These are phyloP conservation scores for Linnemannia exigua DNA, from an alignment of 192 early-diverging fungal genomes.

Conservation along the genomic window DNA sequence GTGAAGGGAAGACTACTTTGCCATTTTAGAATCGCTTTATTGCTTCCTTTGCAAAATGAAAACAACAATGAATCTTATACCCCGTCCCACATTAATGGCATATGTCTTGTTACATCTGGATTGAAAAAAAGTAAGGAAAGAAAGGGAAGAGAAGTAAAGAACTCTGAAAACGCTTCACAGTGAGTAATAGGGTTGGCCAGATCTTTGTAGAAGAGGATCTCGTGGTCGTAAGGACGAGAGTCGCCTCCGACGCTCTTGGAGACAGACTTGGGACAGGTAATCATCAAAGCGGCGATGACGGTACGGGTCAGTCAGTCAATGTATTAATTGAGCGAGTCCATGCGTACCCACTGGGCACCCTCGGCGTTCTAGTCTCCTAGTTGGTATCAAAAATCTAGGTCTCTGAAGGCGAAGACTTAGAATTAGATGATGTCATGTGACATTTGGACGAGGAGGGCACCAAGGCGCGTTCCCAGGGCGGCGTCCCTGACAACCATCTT, in stretches of 20 bases:
- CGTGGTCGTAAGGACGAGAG: slow-evolving; percentile 4
- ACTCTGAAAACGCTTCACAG: slow-evolving; percentile 15
- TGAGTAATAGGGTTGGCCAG: slow-evolving; percentile 30
- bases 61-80: too few relatives aligned
- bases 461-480: not conserved
- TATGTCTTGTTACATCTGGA: too few relatives aligned
- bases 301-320: slow-evolving; percentile 13
- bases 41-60: too few relatives aligned
- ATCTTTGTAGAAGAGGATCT: slow-evolving; percentile 26
- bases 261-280: not conserved
- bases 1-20: too few relatives aligned
- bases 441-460: not conserved
- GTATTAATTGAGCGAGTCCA: slow-evolving; percentile 23
- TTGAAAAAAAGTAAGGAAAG: too few relatives aligned
- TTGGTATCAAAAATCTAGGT: too few relatives aligned
- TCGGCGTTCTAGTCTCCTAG: not conserved
- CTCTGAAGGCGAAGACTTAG: too few relatives aligned
- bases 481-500: slow-evolving; percentile 8
- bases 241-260: not conserved
- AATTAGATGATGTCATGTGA: too few relatives aligned
- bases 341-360: slow-evolving; percentile 9
- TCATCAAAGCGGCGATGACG: slow-evolving; percentile 34
- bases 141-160: too few relatives aligned
- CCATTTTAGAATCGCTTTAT: too few relatives aligned
- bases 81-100: too few relatives aligned